Base-by-base conservation (phyloP, 192 early-diverging fungal species). In the Geosiphon pyriformis region DNA sequence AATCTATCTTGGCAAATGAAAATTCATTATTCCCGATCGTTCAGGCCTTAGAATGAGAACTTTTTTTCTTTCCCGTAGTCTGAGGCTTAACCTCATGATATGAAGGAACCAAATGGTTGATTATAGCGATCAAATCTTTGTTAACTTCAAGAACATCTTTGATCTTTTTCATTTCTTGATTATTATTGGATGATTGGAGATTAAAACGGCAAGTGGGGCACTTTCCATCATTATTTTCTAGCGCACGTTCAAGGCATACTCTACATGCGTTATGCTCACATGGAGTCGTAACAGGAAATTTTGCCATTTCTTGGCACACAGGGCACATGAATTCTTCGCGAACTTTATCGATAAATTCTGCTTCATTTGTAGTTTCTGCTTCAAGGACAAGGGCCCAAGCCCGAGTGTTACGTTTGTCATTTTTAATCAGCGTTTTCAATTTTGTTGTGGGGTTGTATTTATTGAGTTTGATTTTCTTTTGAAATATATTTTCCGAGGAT, bases 181-280 rank as follows among this genome's bases (percentile, higher is more conserved):
- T n/a, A n/a, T n/a, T n/a, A n/a, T n/a, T n/a, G n/a, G n/a, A n/a
- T n/a, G n/a, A n/a, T n/a, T n/a, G n/a, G n/a, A n/a, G n/a, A n/a
- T n/a, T n/a, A n/a, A n/a, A n/a, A n/a, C 75, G 66, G 46, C 78
- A 77, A n/a, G 61, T 58, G 23, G 66, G 58, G 25, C 78, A 79
- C 29, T 42, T 58, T 12, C 35, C 22, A 11, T 37, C 46, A 2
- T 51, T 42, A 34, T 59, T 65, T 52, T 66, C 20, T 17, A 69
- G 47, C 3, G 52, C 42, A 17, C 53, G 58, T 18, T 46, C 27
- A 17, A 79, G 29, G 50, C 75, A 79, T 11, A 49, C 42, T 26
- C 34, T 25, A 27, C 78, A 79, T 18, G 50, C 55, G 27, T 72
- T 72, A 58, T 79, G 78, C 10, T 62, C 50, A 31, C 72, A 79